phyloP scores from a whole-genome alignment of 768 basidiomycete genomes.

The Suillus brevipes region DNA sequence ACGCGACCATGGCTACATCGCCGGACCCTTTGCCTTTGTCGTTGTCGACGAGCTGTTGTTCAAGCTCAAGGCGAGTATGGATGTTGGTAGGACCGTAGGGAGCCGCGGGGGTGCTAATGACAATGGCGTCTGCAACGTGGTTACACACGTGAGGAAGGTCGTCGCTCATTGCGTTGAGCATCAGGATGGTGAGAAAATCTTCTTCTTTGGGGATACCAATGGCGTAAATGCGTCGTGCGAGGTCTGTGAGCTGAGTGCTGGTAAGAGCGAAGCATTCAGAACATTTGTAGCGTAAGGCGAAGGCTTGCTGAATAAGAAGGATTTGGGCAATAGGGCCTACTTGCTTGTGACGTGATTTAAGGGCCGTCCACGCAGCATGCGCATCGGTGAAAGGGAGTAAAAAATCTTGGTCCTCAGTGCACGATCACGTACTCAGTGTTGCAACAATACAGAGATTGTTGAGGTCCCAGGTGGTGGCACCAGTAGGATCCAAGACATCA shows the following conservation, averaged over 20 bases:
- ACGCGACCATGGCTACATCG: background rate
- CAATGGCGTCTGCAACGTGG: background rate
- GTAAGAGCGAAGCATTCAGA: too few species aligned
- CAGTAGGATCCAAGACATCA: background rate
- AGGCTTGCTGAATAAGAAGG: background rate
- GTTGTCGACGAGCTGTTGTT: slow-evolving; percentile 6
- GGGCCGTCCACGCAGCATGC: background rate
- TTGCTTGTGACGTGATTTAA: background rate
- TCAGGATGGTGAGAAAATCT: too few species aligned
- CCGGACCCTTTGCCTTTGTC: background rate
- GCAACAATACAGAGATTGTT: background rate
- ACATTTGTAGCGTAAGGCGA: background rate
- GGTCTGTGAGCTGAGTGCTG: too few species aligned
- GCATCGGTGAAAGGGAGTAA: background rate
- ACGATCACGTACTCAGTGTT: background rate
- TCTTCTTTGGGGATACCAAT: too few species aligned
- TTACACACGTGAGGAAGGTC: too few species aligned
- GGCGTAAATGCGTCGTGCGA: too few species aligned
- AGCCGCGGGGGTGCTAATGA: background rate
- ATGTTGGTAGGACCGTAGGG: background rate
- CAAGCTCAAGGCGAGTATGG: background rate
- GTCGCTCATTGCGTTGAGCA: too few species aligned
- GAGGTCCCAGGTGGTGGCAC: background rate
- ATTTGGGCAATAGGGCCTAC: background rate
- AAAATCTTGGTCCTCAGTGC: background rate